Base-by-base conservation (phyloP, 2,329 filamentous ascomycete species). In the Sarocladiaceae sp. region DNA sequence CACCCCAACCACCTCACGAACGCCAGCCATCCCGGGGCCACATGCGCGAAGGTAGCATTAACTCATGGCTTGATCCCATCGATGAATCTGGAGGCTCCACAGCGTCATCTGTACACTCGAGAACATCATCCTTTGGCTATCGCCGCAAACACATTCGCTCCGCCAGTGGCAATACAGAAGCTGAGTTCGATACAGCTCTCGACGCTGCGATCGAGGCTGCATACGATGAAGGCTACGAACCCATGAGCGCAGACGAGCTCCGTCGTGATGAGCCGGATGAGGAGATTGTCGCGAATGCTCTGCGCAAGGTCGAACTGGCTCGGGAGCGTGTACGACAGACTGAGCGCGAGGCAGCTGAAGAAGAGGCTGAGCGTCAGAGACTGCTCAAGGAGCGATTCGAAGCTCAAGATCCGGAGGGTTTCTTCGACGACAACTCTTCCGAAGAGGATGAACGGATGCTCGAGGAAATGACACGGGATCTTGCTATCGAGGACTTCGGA, bases 181-280 rank as follows among this genome's bases (percentile, higher is more conserved):
- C 87, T 6, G 90, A 95, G 58, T 95, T 97, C 52, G 90, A 96
- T 63, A 89, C 88, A 7, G 93, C 93, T 3, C 73, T 97, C 33
- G 91, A 97, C 65, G 91, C 90, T 19, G 93, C 93, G 12, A 90
- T 97, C 7, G 93, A 97, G 63, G 91, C 91, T 42, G 93, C 91
- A 4, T 98, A 97, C 61, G 85, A 95, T 59, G 89, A 96, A 50
- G 87, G 87, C 1, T 86, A 88, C 50, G 89, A 95, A 58, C 85
- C 85, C 3, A 80, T 77, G 60, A 72, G 73, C 15, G 63, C 72
- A 6, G 66, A 69, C 19, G 64, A 71, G n/a, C 52, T 58, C n/a
- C 57, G 65, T 35, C 58, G 62, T 19, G 57, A 65, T 27, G 63
- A 65, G 31, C 56, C 59, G 2, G 64, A 58, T n/a, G 60, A 68